phyloP scores from a whole-genome alignment of 2,329 filamentous ascomycete species.

The Pseudodiploospora longispora region DNA sequence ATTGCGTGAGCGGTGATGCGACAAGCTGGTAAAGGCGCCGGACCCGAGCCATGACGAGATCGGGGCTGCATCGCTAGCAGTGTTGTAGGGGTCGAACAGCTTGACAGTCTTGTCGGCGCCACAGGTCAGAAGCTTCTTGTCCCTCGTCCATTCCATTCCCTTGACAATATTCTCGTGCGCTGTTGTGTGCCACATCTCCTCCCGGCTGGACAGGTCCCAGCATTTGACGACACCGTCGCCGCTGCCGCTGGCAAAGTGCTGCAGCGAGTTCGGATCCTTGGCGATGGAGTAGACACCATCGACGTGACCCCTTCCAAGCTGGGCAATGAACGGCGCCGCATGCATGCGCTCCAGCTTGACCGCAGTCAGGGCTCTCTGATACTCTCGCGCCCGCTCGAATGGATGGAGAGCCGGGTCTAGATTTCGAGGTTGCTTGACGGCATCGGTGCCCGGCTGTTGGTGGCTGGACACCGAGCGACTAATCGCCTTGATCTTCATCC shows the following conservation, averaged over 20 bases:
- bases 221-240: conserved; percentile 93
- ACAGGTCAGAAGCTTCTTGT: conserved; percentile 78
- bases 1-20: conserved; percentile 71
- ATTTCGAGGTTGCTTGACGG: conserved; percentile 58
- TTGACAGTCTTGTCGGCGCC: conserved; percentile 82
- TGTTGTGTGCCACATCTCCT: conserved; percentile 68
- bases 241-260: conserved; percentile 72
- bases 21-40: conserved; percentile 73
- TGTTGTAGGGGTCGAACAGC: conserved; percentile 82
- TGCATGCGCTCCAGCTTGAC: conserved; percentile 94
- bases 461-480: conserved; percentile 55
- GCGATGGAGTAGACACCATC: conserved; percentile 76
- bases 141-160: conserved; percentile 79
- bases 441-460: conserved; percentile 59
- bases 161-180: conserved; percentile 95
- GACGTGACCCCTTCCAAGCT: conserved; percentile 84
- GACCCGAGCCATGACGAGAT: conserved; percentile 77
- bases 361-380: conserved; percentile 55
- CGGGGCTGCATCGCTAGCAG: conserved; percentile 58
- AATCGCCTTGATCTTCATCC: conserved; percentile 58
- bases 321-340: conserved; percentile 62
- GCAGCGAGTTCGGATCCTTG: conserved; percentile 67
- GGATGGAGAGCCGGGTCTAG: conserved; percentile 81
- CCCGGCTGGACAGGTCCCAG: conserved; percentile 67
- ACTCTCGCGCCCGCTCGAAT: conserved; percentile 81